Percentiles rank a stretch among this genome's conserved stretches.
Conservation (phyloP, 1,284 basidiomycete species). For the Ceratobasidium sp. region DNA sequence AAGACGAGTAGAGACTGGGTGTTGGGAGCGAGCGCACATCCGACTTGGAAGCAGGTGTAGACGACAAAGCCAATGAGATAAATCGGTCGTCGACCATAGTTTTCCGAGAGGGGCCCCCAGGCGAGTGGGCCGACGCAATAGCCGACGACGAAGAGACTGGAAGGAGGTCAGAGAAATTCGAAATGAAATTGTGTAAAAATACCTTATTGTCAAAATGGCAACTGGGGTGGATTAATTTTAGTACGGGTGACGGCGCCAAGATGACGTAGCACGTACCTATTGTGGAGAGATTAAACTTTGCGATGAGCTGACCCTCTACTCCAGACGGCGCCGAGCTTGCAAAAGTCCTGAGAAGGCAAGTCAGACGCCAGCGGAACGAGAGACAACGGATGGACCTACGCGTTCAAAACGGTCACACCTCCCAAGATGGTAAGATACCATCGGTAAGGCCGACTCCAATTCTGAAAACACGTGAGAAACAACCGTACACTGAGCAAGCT, state of each 20-base stretch:
- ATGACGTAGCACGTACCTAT: conserved; percentile 57
- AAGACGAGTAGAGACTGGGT: conserved; percentile 72
- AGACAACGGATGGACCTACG: conserved; percentile 58
- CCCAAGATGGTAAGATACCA: conserved; percentile 74
- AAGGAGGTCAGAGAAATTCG: conserved; percentile 62
- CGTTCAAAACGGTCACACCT: conserved; percentile 76
- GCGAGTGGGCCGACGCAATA: conserved; percentile 67
- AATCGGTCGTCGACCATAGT: conserved; percentile 67
- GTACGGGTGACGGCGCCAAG: conserved; percentile 58
- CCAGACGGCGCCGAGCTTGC: conserved; percentile 70
- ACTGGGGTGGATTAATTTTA: conserved; percentile 57
- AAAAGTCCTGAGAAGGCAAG: conserved; percentile 63
- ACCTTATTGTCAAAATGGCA: conserved; percentile 40
- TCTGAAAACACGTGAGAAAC: conserved; percentile 57
- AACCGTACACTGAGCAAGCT: not conserved
- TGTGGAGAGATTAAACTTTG: conserved; percentile 67
- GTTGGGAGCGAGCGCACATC: conserved; percentile 72
- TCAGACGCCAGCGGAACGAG: conserved; percentile 43
- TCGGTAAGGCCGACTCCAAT: conserved; percentile 67
- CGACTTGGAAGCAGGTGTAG: conserved; percentile 78
- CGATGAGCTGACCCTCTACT: conserved; percentile 62
- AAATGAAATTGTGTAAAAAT: not conserved
- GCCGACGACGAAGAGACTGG: conserved; percentile 65
- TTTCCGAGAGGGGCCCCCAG: conserved; percentile 64
- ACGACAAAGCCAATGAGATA: conserved; percentile 76